These are phyloP conservation scores for Gossypium herbaceum DNA, from an alignment of 345 rosid species.

Conservation along the genomic window DNA sequence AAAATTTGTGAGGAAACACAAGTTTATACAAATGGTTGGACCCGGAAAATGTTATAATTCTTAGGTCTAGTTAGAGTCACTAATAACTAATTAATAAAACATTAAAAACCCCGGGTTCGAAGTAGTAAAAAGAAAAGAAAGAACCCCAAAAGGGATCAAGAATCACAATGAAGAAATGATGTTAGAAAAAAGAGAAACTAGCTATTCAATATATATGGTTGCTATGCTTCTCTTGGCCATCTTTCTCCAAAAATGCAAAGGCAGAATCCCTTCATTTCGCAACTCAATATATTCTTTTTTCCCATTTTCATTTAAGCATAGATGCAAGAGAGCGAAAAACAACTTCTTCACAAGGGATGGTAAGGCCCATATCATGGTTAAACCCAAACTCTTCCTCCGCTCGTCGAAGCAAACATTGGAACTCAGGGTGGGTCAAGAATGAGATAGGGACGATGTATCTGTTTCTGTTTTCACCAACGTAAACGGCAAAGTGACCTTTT, in stretches of 20 bases:
- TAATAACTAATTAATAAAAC: conserved; percentile 17
- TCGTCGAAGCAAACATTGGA: conserved; percentile 63
- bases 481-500: conserved; percentile 89
- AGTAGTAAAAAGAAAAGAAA: neutral
- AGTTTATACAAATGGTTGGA: conserved; percentile 37
- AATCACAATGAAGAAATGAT: conserved; percentile 21
- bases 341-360: conserved; percentile 93
- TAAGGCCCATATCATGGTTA: conserved; percentile 84
- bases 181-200: conserved; percentile 34
- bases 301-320: conserved; percentile 45
- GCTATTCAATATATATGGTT: neutral
- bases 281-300: neutral
- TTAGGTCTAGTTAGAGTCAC: conserved; percentile 35
- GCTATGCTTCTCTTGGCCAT: conserved; percentile 43
- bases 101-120: conserved; percentile 38
- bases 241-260: conserved; percentile 26
- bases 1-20: conserved; percentile 56
- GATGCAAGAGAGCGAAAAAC: conserved; percentile 83
- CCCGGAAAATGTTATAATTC: conserved; percentile 27
- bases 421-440: conserved; percentile 68
- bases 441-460: conserved; percentile 88
- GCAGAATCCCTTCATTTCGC: neutral
- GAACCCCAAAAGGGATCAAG: neutral
- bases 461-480: conserved; percentile 74
- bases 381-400: conserved; percentile 99